These are phyloP conservation scores for Cucurbita ficifolia DNA, from an alignment of 306 rosid genomes.

Conservation along the genomic window DNA sequence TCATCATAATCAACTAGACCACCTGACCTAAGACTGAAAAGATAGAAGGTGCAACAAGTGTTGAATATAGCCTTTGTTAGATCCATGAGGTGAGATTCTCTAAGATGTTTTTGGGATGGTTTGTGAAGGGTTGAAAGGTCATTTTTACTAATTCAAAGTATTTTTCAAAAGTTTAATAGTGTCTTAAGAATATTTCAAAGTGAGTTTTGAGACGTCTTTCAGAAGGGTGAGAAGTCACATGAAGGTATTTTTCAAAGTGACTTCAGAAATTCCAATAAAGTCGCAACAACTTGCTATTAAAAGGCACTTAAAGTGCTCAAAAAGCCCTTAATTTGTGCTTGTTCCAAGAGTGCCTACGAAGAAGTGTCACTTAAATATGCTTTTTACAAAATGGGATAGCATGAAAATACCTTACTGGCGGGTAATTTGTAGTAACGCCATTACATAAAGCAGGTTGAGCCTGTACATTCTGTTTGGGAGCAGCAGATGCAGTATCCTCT, in stretches of 20 bases:
- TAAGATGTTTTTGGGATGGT: not conserved
- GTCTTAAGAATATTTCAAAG: no score
- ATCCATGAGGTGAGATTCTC: not conserved
- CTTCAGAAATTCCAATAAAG: no score
- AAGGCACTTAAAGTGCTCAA: not conserved
- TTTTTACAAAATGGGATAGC: not conserved
- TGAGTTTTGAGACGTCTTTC: no score
- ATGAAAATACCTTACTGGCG: slow-evolving; percentile 39
- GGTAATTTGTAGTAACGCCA: slow-evolving; percentile 44
- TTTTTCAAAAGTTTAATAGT: no score
- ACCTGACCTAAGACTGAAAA: slow-evolving; percentile 45
- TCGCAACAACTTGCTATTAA: not conserved
- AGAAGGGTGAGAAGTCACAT: no score
- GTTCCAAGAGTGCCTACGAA: not conserved
- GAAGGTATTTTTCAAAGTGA: no score
- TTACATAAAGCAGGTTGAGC: slow-evolving; percentile 49
- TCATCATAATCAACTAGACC: slow-evolving; percentile 90
- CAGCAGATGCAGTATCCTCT: slow-evolving; percentile 60
- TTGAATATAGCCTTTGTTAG: not conserved
- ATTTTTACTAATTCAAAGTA: no score
- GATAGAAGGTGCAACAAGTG: slow-evolving; percentile 1
- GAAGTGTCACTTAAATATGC: not conserved
- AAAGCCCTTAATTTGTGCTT: not conserved
- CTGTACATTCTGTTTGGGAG: slow-evolving; percentile 29
- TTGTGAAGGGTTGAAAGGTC: no score